Percentiles rank a stretch among this genome's conserved stretches.
Evolutionary conservation across 2,329 filamentous ascomycete genomes (phyloP).

Genomic region (Bipolaris oryzae): DNA sequence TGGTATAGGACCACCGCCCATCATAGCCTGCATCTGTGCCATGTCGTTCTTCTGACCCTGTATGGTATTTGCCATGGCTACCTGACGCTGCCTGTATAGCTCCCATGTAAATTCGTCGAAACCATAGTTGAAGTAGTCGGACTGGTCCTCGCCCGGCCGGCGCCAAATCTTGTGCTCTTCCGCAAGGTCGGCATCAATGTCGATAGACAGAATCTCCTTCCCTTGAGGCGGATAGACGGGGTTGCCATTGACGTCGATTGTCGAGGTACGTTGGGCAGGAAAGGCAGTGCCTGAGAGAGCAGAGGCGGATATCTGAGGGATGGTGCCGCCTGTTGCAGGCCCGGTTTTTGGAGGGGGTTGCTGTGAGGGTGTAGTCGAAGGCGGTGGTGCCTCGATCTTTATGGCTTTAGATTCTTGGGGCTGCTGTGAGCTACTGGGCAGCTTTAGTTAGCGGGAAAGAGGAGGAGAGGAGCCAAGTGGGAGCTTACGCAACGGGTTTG

Average conservation of each 20-base stretch:
- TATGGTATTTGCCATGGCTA: slow-evolving; percentile 76
- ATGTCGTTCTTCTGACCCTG: slow-evolving; percentile 77
- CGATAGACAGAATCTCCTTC: slow-evolving; percentile 71
- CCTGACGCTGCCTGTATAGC: slow-evolving; percentile 88
- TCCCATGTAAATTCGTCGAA: slow-evolving; percentile 99
- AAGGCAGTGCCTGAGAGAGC: slow-evolving; percentile 51
- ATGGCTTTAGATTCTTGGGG: slow-evolving; percentile 45
- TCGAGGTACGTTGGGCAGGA: slow-evolving; percentile 74
- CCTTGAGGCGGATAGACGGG: slow-evolving; percentile 75
- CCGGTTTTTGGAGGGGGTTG: slow-evolving; percentile 13
- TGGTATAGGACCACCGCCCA: slow-evolving; percentile 44
- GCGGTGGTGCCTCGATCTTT: slow-evolving; percentile 46
- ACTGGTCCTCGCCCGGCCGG: slow-evolving; percentile 89
- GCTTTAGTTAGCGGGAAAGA: slow-evolving; percentile 21
- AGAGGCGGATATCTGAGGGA: slow-evolving; percentile 29
- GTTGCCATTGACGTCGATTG: slow-evolving; percentile 81
- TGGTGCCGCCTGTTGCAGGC: slow-evolving; percentile 19
- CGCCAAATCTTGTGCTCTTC: slow-evolving; percentile 92
- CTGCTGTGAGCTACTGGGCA: slow-evolving; percentile 25
- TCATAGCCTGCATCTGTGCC: slow-evolving; percentile 66
- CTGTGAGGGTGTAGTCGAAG: slow-evolving; percentile 27
- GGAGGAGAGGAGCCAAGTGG: background rate
- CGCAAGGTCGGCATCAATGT: slow-evolving; percentile 60
- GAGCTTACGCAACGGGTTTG: slow-evolving; percentile 43
- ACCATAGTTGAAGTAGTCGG: slow-evolving; percentile 98